phyloP scores from a whole-genome alignment of 345 rosid genomes.

The Syzygium grande region DNA sequence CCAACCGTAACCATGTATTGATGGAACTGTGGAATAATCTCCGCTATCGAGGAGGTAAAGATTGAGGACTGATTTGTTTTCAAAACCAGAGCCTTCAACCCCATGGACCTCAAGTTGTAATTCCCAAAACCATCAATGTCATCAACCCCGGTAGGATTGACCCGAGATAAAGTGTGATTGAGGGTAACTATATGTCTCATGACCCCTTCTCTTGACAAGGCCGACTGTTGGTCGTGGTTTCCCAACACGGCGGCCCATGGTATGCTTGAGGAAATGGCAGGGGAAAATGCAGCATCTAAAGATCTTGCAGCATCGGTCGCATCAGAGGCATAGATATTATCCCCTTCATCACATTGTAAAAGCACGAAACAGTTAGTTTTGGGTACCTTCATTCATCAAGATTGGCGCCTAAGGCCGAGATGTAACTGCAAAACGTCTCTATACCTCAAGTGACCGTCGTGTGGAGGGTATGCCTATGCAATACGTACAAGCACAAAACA shows the following conservation, averaged over 20 bases:
- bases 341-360: slow-evolving; percentile 34
- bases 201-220: slow-evolving; percentile 65
- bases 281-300: slow-evolving; percentile 59
- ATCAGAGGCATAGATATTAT: slow-evolving; percentile 60
- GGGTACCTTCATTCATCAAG: neutral
- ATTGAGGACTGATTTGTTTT: slow-evolving; percentile 75
- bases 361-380: neutral
- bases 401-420: neutral
- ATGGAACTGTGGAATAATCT: slow-evolving; percentile 52
- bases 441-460: neutral
- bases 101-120: slow-evolving; percentile 75
- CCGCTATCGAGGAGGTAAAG: slow-evolving; percentile 84
- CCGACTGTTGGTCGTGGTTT: slow-evolving; percentile 83
- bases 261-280: slow-evolving; percentile 65
- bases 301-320: slow-evolving; percentile 56
- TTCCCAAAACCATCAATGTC: slow-evolving; percentile 86
- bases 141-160: slow-evolving; percentile 50
- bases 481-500: neutral
- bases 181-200: slow-evolving; percentile 69
- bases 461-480: neutral
- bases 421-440: neutral
- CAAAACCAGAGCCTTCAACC: slow-evolving; percentile 49
- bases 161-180: slow-evolving; percentile 50
- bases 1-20: slow-evolving; percentile 65
- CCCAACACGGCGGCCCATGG: slow-evolving; percentile 93